Conservation (phyloP, 371 early-diverging fungal genomes). For the Zychaea mexicana region DNA sequence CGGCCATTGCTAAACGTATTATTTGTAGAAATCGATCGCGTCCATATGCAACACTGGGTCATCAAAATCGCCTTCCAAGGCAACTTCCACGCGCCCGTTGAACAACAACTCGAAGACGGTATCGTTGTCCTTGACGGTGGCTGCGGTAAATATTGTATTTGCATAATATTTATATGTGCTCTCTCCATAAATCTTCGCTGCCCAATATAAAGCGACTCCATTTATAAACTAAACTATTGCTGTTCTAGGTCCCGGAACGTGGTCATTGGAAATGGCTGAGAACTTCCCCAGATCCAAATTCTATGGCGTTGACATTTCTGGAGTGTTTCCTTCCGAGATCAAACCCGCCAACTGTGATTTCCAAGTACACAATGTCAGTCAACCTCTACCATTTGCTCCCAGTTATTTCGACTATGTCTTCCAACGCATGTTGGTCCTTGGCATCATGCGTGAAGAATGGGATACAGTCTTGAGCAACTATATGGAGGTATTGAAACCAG, state of each 20-base stretch:
- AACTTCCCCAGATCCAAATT: slow-evolving; percentile 21
- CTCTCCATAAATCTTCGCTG: too few species aligned
- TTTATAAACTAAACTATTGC: too few species aligned
- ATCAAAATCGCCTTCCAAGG: neutral
- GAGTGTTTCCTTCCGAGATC: slow-evolving; percentile 17
- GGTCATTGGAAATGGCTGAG: slow-evolving; percentile 25
- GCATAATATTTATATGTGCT: neutral
- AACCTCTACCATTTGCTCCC: slow-evolving; percentile 54
- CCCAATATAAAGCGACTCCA: neutral
- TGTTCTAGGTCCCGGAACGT: slow-evolving; percentile 41
- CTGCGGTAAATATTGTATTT: slow-evolving; percentile 13
- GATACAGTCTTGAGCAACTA: slow-evolving; percentile 1
- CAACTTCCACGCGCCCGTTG: slow-evolving; percentile 9
- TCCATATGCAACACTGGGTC: slow-evolving; percentile 5
- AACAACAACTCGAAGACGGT: slow-evolving; percentile 17
- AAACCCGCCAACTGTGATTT: slow-evolving; percentile 39
- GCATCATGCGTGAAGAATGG: slow-evolving; percentile 34
- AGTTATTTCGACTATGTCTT: slow-evolving; percentile 57
- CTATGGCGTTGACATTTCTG: slow-evolving; percentile 19
- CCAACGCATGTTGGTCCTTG: slow-evolving; percentile 45
- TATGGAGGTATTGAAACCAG: slow-evolving; percentile 16
- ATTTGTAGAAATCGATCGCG: slow-evolving; percentile 2
- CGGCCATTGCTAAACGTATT: neutral
- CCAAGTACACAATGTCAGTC: slow-evolving; percentile 51
- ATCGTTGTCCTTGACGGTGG: slow-evolving; percentile 23